A percentile compares a stretch with the other conserved stretches of the same genome.
Evolutionary conservation across 176 grass and related monocot genomes (phyloP).

Genomic region (Luzula sylvatica): DNA sequence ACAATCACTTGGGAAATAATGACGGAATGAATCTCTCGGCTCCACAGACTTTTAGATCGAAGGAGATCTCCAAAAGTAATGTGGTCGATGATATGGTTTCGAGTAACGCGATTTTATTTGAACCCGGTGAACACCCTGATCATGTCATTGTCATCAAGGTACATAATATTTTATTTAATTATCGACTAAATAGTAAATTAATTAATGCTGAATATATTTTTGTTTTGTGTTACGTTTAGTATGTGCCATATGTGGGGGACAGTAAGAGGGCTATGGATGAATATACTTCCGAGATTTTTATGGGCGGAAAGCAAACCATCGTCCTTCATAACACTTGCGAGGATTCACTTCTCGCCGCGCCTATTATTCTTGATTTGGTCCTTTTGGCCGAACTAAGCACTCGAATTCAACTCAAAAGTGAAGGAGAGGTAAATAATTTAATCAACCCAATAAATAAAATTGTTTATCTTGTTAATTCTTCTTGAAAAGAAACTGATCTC

Average conservation of each 20-base stretch:
- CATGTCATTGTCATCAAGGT: slow-evolving; percentile 99
- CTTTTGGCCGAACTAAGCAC: slow-evolving; percentile 92
- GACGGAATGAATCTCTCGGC: slow-evolving; percentile 94
- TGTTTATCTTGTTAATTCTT: background rate
- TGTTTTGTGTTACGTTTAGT: slow-evolving; percentile 22
- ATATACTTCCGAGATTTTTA: slow-evolving; percentile 98
- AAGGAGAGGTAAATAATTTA: slow-evolving; percentile 45
- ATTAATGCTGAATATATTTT: background rate
- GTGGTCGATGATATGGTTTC: slow-evolving; percentile 99
- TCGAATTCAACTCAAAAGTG: slow-evolving; percentile 85
- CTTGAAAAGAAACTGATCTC: background rate
- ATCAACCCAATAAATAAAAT: background rate
- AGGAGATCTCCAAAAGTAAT: slow-evolving; percentile 98
- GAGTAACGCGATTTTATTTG: slow-evolving; percentile 83
- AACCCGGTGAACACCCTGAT: slow-evolving; percentile 87
- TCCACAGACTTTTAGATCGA: slow-evolving; percentile 90
- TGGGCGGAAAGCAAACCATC: slow-evolving; percentile 86
- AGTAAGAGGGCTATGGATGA: slow-evolving; percentile 99
- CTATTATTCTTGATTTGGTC: slow-evolving; percentile 92
- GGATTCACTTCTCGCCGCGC: slow-evolving; percentile 84
- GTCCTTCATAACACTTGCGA: slow-evolving; percentile 98
- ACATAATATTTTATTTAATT: background rate
- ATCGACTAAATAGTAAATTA: background rate
- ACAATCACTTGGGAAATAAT: slow-evolving; percentile 96
- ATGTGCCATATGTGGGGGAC: slow-evolving; percentile 91